Percentiles rank a stretch among this genome's conserved stretches.
phyloP scores from a whole-genome alignment of 2,329 filamentous ascomycete species.

The Trichoderma brevicompactum region DNA sequence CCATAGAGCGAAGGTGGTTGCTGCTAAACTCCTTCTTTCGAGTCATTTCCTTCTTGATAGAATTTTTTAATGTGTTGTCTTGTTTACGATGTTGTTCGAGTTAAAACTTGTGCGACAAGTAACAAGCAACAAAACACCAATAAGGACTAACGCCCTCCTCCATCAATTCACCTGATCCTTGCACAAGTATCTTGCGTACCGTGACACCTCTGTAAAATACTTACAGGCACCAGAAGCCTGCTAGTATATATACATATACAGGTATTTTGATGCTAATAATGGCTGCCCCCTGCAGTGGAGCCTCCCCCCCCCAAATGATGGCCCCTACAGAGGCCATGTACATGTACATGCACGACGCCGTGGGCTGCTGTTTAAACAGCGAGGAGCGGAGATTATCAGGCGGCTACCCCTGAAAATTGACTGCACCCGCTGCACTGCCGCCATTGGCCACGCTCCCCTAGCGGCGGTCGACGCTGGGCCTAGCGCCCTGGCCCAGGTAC shows the following conservation, averaged over 20 bases:
- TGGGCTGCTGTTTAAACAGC: conserved; percentile 5
- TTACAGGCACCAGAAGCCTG: not conserved
- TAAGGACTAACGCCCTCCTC: too few species aligned
- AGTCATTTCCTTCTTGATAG: too few species aligned
- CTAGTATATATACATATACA: not conserved
- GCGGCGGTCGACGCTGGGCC: conserved; percentile 7
- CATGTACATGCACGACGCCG: not conserved
- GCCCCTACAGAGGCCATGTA: not conserved
- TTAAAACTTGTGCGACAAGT: too few species aligned
- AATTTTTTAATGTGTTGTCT: too few species aligned
- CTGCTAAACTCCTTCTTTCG: too few species aligned
- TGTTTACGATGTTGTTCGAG: too few species aligned
- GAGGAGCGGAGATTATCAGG: conserved; percentile 24
- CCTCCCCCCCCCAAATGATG: too few species aligned
- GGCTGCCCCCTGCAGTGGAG: not conserved
- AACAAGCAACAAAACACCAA: too few species aligned
- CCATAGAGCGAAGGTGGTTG: too few species aligned
- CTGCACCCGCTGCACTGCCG: conserved; percentile 5
- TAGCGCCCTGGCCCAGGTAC: not conserved
- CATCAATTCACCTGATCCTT: too few species aligned
- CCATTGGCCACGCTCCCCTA: conserved; percentile 20
- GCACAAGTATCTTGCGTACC: not conserved
- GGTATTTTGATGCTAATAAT: not conserved
- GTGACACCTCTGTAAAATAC: conserved; percentile 1
- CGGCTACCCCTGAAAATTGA: conserved; percentile 21